Conservation (phyloP, 2,329 filamentous ascomycete species). For the Lizonia empirigonia region DNA sequence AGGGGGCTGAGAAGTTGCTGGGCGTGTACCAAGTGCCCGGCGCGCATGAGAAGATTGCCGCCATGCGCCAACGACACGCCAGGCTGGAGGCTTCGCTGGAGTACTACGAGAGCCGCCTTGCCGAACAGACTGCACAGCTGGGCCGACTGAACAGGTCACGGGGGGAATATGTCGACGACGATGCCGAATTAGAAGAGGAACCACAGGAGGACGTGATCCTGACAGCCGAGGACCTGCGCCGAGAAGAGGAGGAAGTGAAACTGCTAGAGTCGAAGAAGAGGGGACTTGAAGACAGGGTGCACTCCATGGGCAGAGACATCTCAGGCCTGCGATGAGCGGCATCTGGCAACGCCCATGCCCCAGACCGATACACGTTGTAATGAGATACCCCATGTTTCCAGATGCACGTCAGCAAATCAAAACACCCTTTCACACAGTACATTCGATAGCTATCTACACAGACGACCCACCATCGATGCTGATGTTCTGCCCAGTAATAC, state of each 20-base stretch:
- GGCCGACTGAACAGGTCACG: slow-evolving; percentile 70
- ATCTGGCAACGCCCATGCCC: not conserved
- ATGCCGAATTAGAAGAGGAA: slow-evolving; percentile 51
- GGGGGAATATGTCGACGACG: slow-evolving; percentile 62
- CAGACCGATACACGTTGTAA: slow-evolving; percentile 43
- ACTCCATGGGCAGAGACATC: slow-evolving; percentile 71
- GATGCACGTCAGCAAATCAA: not conserved
- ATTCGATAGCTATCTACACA: slow-evolving; percentile 19
- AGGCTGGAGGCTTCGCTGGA: slow-evolving; percentile 74
- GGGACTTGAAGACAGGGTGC: slow-evolving; percentile 66
- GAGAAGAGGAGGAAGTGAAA: slow-evolving; percentile 71
- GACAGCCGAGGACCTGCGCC: slow-evolving; percentile 71
- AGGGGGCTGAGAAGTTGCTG: slow-evolving; percentile 88
- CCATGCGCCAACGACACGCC: slow-evolving; percentile 72
- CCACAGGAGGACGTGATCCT: slow-evolving; percentile 53
- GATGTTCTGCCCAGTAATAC: slow-evolving; percentile 48
- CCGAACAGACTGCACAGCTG: slow-evolving; percentile 75
- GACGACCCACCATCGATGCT: slow-evolving; percentile 46
- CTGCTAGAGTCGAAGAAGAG: slow-evolving; percentile 69
- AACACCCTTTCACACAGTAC: not conserved
- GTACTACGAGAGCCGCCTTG: slow-evolving; percentile 80
- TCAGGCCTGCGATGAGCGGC: slow-evolving; percentile 57
- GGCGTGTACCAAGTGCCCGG: slow-evolving; percentile 85
- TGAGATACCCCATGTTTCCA: slow-evolving; percentile 10
- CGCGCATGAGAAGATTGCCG: slow-evolving; percentile 74